A percentile compares a stretch with the other conserved stretches of the same genome.
Evolutionary conservation across 352 stramenopile species (phyloP).

Genomic region (Globisporangium heterothallicum): DNA sequence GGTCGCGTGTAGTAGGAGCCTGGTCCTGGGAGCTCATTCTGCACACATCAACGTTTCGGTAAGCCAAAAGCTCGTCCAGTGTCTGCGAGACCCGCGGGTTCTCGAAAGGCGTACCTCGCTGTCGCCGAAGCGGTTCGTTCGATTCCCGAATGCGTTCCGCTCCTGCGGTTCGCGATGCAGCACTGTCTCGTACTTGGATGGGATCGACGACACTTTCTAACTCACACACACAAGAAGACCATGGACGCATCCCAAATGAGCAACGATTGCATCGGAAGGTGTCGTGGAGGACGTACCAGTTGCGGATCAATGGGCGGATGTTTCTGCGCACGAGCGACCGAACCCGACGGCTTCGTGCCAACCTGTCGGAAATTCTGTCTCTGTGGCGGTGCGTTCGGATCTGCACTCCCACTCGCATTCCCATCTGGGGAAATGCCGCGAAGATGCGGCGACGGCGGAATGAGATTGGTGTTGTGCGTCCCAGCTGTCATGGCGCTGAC

Average conservation of each 20-base stretch:
- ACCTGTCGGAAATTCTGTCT: constrained; percentile 63
- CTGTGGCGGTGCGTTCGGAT: constrained; percentile 6
- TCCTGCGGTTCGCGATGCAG: constrained; percentile 53
- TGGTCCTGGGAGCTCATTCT: constrained; percentile 70
- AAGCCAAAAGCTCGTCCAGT: no score
- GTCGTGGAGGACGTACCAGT: constrained; percentile 10
- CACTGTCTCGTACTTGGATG: constrained; percentile 75
- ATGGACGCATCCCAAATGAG: background rate
- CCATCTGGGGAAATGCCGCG: background rate
- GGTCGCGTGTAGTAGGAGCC: constrained; percentile 64
- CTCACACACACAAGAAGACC: constrained; percentile 1
- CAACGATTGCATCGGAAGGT: background rate
- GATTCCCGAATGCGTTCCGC: constrained; percentile 60
- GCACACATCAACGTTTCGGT: constrained; percentile 6
- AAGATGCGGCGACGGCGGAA: background rate
- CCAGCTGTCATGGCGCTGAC: constrained; percentile 2
- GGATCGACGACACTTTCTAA: constrained; percentile 64
- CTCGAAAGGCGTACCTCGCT: constrained; percentile 18
- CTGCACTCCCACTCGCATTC: no score
- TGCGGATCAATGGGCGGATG: constrained; percentile 13
- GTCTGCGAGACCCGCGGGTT: constrained; percentile 8
- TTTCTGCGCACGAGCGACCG: constrained; percentile 17
- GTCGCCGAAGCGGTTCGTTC: constrained; percentile 61
- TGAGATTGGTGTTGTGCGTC: no score
- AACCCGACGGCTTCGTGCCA: constrained; percentile 36